Evolutionary conservation across 768 basidiomycete species (phyloP).

Genomic region (Piloderma croceum): DNA sequence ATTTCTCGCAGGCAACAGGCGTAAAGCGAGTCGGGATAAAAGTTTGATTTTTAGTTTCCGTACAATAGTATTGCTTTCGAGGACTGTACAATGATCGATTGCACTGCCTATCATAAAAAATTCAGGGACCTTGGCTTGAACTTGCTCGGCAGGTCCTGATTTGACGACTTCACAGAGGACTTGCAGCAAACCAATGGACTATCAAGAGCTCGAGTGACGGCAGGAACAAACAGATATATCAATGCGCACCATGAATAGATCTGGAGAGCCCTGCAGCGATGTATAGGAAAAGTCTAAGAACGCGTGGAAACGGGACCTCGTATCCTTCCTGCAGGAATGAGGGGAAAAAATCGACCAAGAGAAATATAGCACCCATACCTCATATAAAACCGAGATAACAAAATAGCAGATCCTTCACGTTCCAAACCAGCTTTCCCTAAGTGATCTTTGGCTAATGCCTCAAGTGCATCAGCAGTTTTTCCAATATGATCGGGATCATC

Average conservation of each 20-base stretch:
- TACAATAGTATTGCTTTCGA: conserved; percentile 57
- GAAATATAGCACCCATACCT: conserved; percentile 47
- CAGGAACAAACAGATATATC: conserved; percentile 7
- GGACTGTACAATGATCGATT: conserved; percentile 35
- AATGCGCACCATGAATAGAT: conserved; percentile 48
- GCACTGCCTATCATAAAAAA: conserved; percentile 42
- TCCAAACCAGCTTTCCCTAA: conserved; percentile 74
- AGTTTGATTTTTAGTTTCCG: conserved; percentile 69
- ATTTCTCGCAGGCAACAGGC: conserved; percentile 49
- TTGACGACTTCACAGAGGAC: conserved; percentile 68
- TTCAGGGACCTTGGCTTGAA: conserved; percentile 36
- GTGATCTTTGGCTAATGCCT: conserved; percentile 51
- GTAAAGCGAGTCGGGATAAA: conserved; percentile 55
- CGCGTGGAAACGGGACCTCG: conserved; percentile 37
- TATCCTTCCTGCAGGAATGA: conserved; percentile 48
- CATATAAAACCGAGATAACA: conserved; percentile 78
- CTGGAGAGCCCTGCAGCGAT: conserved; percentile 32
- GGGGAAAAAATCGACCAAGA: conserved; percentile 1
- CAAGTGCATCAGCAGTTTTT: conserved; percentile 51
- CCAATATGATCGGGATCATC: conserved; percentile 54
- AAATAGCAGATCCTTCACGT: conserved; percentile 71
- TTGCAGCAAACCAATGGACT: conserved; percentile 68
- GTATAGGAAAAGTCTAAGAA: conserved; percentile 49
- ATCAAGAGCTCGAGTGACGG: conserved; percentile 4
- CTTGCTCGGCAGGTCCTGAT: conserved; percentile 49